These are phyloP conservation scores for Fremontodendron californicum DNA, from an alignment of 345 rosid species.

Conservation along the genomic window DNA sequence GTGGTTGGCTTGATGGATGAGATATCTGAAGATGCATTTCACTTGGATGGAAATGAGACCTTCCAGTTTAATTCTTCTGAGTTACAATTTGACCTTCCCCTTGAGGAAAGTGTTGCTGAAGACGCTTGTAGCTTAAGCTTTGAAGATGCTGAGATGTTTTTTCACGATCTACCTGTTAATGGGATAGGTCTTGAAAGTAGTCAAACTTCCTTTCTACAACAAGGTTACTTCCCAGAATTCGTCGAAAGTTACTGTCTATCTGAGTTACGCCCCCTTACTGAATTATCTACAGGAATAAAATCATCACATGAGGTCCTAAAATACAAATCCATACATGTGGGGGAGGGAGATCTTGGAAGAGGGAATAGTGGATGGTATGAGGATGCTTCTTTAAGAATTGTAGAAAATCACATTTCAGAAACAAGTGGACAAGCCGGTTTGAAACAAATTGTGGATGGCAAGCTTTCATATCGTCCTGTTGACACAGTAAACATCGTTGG, in stretches of 20 bases:
- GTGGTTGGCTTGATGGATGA: constrained; percentile 66
- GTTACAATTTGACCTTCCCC: constrained; percentile 28
- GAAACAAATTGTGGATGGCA: constrained; percentile 45
- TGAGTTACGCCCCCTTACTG: constrained; percentile 53
- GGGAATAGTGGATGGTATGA: constrained; percentile 75
- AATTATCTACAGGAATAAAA: constrained; percentile 45
- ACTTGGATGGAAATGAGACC: constrained; percentile 37
- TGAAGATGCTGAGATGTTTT: constrained; percentile 36
- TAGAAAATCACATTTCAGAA: constrained; percentile 78
- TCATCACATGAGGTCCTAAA: constrained; percentile 26
- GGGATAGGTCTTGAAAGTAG: constrained; percentile 46
- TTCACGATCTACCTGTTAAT: constrained; percentile 31
- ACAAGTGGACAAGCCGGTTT: constrained; percentile 39
- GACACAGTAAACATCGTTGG: constrained; percentile 47
- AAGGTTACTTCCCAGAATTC: constrained; percentile 54
- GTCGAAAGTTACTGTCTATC: constrained; percentile 79
- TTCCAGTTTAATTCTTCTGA: constrained; percentile 37
- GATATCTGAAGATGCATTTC: constrained; percentile 74
- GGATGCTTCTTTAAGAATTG: constrained; percentile 47
- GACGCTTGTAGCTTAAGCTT: constrained; percentile 34
- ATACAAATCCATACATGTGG: constrained; percentile 31
- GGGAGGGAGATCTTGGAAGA: constrained; percentile 44
- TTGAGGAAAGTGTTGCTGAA: constrained; percentile 40
- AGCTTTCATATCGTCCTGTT: constrained; percentile 31
- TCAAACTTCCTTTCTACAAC: constrained; percentile 48